Conservation (phyloP, 2,329 filamentous ascomycete genomes). For the Didymellaceae sp. region DNA sequence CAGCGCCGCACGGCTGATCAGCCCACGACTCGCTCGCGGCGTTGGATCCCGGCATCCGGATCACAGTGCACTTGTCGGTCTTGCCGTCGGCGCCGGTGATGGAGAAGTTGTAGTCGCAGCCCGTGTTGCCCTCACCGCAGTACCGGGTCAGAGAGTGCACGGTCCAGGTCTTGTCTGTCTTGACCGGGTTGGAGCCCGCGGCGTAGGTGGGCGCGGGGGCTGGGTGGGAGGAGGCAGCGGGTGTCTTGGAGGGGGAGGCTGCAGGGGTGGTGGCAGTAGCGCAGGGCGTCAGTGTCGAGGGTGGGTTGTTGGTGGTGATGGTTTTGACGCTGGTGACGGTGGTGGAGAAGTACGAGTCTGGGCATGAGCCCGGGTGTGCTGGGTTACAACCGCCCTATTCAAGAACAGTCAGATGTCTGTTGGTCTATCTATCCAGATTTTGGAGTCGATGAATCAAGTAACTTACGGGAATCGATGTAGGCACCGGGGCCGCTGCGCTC, state of each 20-base stretch:
- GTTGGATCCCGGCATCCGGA: constrained; percentile 22
- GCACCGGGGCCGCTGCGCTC: neutral
- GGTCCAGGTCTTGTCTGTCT: constrained; percentile 22
- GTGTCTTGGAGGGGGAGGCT: no score
- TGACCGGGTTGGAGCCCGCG: constrained; percentile 13
- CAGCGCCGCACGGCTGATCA: constrained; percentile 18
- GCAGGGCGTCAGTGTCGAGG: no score
- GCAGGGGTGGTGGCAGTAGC: no score
- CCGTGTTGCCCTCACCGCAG: constrained; percentile 20
- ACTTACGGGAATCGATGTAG: neutral
- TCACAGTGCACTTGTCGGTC: constrained; percentile 22
- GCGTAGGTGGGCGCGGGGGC: constrained; percentile 2
- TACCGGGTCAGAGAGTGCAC: constrained; percentile 20
- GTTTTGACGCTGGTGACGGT: no score
- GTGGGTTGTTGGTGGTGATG: no score
- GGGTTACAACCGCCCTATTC: constrained; percentile 11
- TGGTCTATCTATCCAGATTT: no score
- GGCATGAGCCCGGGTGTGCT: constrained; percentile 8
- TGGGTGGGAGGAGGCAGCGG: neutral
- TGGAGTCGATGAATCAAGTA: no score
- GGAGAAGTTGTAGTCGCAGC: constrained; percentile 30
- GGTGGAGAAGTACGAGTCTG: constrained; percentile 9
- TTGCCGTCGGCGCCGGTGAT: constrained; percentile 17
- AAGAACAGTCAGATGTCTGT: no score
- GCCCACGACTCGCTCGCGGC: constrained; percentile 23